Base-by-base conservation (phyloP, 257 asterid species). In the Nicotiana otophora region DNA sequence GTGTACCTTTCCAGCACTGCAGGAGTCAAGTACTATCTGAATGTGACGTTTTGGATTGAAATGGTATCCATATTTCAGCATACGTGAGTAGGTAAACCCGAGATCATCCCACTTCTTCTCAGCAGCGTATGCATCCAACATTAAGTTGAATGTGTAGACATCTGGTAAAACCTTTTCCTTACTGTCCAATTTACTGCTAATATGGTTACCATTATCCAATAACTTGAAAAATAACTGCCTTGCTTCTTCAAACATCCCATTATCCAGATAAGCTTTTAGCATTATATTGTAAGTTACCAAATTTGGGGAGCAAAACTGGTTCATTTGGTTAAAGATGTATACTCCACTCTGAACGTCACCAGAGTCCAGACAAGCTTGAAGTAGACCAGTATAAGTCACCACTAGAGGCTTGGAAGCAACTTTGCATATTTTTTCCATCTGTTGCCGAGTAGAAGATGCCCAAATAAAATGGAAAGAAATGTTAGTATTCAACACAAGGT, bases 311-410 rank as follows among this genome's bases (percentile, higher is more conserved):
- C 99, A 96, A 77, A 92, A 93, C 81, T 90, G 94, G 83, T 89
- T 93, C 99, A 96, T 94, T 69, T 93, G 89, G 68, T 86, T 84
- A 81, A 94, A 96, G 81, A 96, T 83, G 78, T 88, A 89, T 34
- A 87, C 91, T 77, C 92, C 99, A 65, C 83, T 86, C 80, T 88
- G 82, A 78, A 89, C 81, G 79, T 89, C 78, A n/a, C 97, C 95
- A 33, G 97, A 88, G 48, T 91, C 90, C 55, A 94, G 31, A 84
- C 98, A 93, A 12, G 95, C 97, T 89, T 96, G 97, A 81, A 96
- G 87, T 68, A 96, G 91, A 83, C 99, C 99, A 15, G 99, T 96
- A 92, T 92, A 94, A n/a, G 98, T 94, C 86, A 96, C 94, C 86
- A 96, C 99, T 64, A 96, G 93, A 67, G 99, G 98, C 83, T 91